These are phyloP conservation scores for Candida fluviatilis DNA, from an alignment of 805 yeast genomes.

Conservation along the genomic window DNA sequence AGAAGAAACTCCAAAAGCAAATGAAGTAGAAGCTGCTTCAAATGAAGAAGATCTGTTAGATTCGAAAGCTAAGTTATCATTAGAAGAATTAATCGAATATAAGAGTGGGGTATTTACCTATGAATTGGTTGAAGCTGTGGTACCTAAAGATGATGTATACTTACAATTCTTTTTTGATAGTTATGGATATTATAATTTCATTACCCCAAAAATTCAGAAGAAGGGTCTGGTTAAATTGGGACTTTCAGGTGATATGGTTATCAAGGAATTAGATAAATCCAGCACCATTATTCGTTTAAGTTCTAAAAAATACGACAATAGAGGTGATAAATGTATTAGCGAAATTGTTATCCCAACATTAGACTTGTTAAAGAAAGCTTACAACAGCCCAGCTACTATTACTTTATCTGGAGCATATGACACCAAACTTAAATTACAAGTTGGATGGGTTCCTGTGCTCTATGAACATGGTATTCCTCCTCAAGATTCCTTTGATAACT, in stretches of 20 bases:
- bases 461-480: slow-evolving; percentile 57
- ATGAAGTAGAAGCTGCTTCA: slow-evolving; percentile 30
- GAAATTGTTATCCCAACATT: slow-evolving; percentile 64
- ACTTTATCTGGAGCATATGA: slow-evolving; percentile 51
- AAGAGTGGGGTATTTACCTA: slow-evolving; percentile 75
- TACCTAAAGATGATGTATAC: slow-evolving; percentile 53
- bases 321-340: slow-evolving; percentile 55
- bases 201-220: slow-evolving; percentile 51
- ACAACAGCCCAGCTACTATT: slow-evolving; percentile 54
- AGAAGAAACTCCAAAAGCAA: slow-evolving; percentile 16
- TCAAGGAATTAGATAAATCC: slow-evolving; percentile 78
- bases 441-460: slow-evolving; percentile 76
- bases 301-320: slow-evolving; percentile 49
- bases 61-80: slow-evolving; percentile 45
- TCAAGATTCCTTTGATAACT: slow-evolving; percentile 68
- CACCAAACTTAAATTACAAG: slow-evolving; percentile 52
- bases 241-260: slow-evolving; percentile 63
- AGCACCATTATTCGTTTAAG: slow-evolving; percentile 57
- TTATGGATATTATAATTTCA: slow-evolving; percentile 60
- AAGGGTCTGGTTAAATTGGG: slow-evolving; percentile 33
- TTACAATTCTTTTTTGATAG: slow-evolving; percentile 78
- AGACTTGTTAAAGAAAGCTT: slow-evolving; percentile 63
- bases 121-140: slow-evolving; percentile 57
- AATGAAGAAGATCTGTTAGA: slow-evolving; percentile 27
- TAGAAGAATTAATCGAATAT: slow-evolving; percentile 54